Base-by-base conservation (phyloP, 768 basidiomycete genomes). In the Phlebiopsis flavidoalba region DNA sequence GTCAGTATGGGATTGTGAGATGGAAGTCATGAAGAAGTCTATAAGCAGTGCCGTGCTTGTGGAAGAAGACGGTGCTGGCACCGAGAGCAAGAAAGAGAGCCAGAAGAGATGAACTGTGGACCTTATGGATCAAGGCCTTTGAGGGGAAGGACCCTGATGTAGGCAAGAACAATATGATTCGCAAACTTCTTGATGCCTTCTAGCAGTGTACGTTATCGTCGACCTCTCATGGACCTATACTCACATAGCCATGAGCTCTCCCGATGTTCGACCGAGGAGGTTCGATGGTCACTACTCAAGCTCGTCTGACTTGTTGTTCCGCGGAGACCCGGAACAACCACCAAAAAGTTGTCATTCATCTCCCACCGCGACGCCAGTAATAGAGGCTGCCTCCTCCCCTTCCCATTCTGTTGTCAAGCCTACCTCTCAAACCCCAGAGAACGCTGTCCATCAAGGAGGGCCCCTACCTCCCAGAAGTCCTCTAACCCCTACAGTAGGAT, bases 1-100 rank as follows among this genome's bases (percentile, higher is more conserved):
- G 87, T 91, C 3, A 87, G 90, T 40, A 87, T 98, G 80, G 95
- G 95, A 57, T n/a, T n/a, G n/a, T n/a, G 95, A 96, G 68, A 88
- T 98, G 80, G 79, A 85, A 14, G 78, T 79, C 54, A 66, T 81
- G 47, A 93, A 91, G 71, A 91, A 94, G 61, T 72, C 83, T 0
- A n/a, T n/a, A n/a, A n/a, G n/a, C 26, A 90, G 93, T 64, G 81
- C 88, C 5, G 72, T 94, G 31, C 79, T 94, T 12, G 91, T 95
- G 49, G 93, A 95, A 72, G 93, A 94, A 69, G 91, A 94, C 65
- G 91, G 91, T 6, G 84, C 81, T 59, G 79, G 79, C 8, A 85
- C 83, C 22, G 87, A 88, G 68, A 88, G 83, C 71, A 75, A 79
- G 57, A 90, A 84, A 73, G 89, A 91, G 71, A 80, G 80, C 50